Evolutionary conservation across 2,329 filamentous ascomycete species (phyloP).

Genomic region (Orbilia quercus): DNA sequence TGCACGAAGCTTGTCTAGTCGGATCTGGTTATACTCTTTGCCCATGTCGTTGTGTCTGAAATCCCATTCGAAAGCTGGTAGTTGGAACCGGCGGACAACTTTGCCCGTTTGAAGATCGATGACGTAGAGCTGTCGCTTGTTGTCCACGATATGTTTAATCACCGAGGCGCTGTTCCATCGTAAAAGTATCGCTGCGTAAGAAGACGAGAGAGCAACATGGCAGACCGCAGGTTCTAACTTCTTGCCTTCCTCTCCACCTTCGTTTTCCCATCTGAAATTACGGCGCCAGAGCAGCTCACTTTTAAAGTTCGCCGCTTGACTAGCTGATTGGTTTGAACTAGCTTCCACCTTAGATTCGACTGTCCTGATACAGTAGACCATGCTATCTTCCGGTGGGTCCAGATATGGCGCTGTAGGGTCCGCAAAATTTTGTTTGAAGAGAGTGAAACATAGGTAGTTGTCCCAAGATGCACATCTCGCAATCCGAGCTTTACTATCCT

Average conservation of each 20-base stretch:
- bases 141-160: constrained; percentile 57
- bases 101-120: constrained; percentile 55
- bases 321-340: neutral
- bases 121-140: constrained; percentile 58
- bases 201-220: constrained; percentile 57
- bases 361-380: constrained; percentile 58
- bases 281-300: constrained; percentile 43
- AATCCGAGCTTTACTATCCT: constrained; percentile 57
- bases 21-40: constrained; percentile 58
- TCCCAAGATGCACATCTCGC: constrained; percentile 57
- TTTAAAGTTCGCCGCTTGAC: neutral
- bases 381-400: constrained; percentile 58
- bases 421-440: constrained; percentile 57
- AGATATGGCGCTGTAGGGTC: constrained; percentile 52
- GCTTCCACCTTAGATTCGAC: constrained; percentile 4
- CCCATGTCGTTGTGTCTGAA: constrained; percentile 60
- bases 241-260: constrained; percentile 30
- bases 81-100: constrained; percentile 55
- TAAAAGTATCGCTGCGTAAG: constrained; percentile 57
- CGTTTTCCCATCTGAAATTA: constrained; percentile 15
- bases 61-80: constrained; percentile 59
- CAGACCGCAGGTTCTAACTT: constrained; percentile 55
- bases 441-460: constrained; percentile 57
- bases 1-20: constrained; percentile 57
- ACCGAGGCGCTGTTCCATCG: constrained; percentile 58